Base-by-base conservation (phyloP, 768 basidiomycete species). In the Leccinum subtestaceum region DNA sequence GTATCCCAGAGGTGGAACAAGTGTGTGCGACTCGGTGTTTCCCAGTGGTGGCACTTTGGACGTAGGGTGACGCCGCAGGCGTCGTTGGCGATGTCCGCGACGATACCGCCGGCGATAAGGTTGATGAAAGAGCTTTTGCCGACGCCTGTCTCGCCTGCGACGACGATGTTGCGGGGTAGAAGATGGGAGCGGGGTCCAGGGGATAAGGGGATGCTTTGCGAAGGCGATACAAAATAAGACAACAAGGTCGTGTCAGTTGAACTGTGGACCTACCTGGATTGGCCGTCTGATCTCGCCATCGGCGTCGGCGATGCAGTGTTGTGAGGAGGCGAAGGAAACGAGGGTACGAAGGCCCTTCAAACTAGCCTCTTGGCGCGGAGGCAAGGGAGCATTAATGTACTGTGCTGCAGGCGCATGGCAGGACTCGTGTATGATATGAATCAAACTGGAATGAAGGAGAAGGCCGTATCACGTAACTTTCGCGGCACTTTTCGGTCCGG, bases 111-210 rank as follows among this genome's bases (percentile, higher is more conserved):
- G 15, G 53, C 55, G 36, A 68, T 40, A 27, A 68, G 67, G 11
- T 68, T 68, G 53, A 68, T 70, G 12, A 68, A 67, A 9, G 67
- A 68, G 45, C 65, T 67, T 57, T 68, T 68, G 1, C 67, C 67
- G 17, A 68, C 67, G 47, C 67, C 67, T 0, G 67, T 68, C 56
- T 68, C 68, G 23, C 67, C 67, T 12, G 56, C 58, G 53, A 68
- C 40, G 55, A 68, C 58, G 46, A 68, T 53, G 34, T 68, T 70
- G 52, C 67, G 65, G 31, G 60, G 57, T 13, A 53, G 9, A 47
- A 63, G 56, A 12, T 53, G 47, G 2, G 60, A 53, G 10, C 19
- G 54, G 13, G 43, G 29, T 31, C 31, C 11, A 11, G 31, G 46
- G 13, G 11, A 62, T 64, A 38, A 29, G 11, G 40, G 9, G 17